phyloP scores from a whole-genome alignment of 352 stramenopile species.

The Pythium brassicae region DNA sequence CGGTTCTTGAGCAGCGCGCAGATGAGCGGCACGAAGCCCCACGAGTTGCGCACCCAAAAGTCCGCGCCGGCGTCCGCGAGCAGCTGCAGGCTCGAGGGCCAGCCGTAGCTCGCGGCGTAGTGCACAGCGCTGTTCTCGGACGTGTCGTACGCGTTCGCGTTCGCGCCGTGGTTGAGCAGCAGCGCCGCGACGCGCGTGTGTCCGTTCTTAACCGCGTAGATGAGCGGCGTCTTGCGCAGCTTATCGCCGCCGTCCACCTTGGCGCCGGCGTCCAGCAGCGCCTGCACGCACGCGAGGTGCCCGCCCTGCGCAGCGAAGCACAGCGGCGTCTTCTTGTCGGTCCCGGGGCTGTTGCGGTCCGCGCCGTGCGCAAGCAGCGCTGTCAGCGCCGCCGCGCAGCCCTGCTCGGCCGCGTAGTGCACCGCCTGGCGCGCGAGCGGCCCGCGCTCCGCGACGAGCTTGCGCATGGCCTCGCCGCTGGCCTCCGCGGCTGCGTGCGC shows the following conservation, averaged over 20 bases:
- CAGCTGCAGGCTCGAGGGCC: conserved; percentile 58
- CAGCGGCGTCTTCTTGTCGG: conserved; percentile 52
- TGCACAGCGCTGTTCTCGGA: conserved; percentile 75
- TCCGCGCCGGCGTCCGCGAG: conserved; percentile 50
- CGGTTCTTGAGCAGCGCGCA: conserved; percentile 69
- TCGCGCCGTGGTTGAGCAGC: conserved; percentile 65
- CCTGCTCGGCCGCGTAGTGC: conserved; percentile 48
- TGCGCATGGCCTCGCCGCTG: conserved; percentile 18
- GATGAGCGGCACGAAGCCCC: conserved; percentile 68
- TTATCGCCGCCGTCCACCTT: conserved; percentile 68
- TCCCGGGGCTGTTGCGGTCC: conserved; percentile 43
- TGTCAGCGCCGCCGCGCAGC: conserved; percentile 37
- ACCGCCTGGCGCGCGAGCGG: conserved; percentile 49
- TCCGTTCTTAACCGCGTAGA: conserved; percentile 76
- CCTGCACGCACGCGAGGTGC: conserved; percentile 47
- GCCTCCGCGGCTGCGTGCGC: conserved; percentile 44
- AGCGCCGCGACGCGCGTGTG: conserved; percentile 41
- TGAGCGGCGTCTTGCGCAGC: conserved; percentile 73
- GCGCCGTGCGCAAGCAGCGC: conserved; percentile 48
- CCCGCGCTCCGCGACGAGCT: conserved; percentile 44
- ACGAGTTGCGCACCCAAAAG: conserved; percentile 68
- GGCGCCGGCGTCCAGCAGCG: conserved; percentile 44
- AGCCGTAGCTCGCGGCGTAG: conserved; percentile 76
- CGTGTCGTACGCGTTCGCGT: conserved; percentile 73
- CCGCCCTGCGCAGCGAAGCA: conserved; percentile 54